Evolutionary conservation across 768 basidiomycete species (phyloP), one percentile per base, ranked within the genome.

Genomic region (Serendipita sp.): DNA sequence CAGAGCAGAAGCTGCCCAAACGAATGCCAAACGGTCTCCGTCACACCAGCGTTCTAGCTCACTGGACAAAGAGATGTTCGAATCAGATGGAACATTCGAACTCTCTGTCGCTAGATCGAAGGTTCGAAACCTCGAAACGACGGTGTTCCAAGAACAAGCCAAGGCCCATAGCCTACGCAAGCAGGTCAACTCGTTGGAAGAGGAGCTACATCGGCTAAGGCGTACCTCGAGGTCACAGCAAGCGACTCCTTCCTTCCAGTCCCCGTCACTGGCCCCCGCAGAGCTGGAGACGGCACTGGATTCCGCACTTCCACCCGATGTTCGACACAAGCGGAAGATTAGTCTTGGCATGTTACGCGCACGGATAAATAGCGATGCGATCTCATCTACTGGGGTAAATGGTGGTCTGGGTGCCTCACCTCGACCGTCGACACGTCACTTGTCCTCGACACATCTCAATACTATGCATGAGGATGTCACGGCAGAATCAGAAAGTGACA

Each of bases 311-410:
- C 23, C 23, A 23, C 23, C 23, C 1, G 23, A 23, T 23, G 23
- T 23, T 23, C 23, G 81, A 34, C 89, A 91, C 74, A 91, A 91
- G 71, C 85, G 90, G 64, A 82, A 84, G 69, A 83, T 90, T 69
- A 89, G 88, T 74, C 74, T 93, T 69, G 83, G 85, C 73, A 93
- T 94, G 88, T 82, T 94, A 62, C 91, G 91, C 71, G 90, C 89
- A 23, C 83, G 91, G 48, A 93, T 93, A 69, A 88, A 91, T 66
- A 86, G 88, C 72, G 91, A 93, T 73, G 75, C 79, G 18, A 82
- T 79, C 15, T 74, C 75, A 2, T 74, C 74, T 28, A 68, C 69
- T 36, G 70, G 23, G 63, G 13, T 56, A 1, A 23, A 54, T 18
- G 32, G 38, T 16, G 41, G 8, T 67, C 67, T 75, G 15, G 48